Conservation (phyloP, 129 eudicot genomes). For the Centaurea solstitialis region DNA sequence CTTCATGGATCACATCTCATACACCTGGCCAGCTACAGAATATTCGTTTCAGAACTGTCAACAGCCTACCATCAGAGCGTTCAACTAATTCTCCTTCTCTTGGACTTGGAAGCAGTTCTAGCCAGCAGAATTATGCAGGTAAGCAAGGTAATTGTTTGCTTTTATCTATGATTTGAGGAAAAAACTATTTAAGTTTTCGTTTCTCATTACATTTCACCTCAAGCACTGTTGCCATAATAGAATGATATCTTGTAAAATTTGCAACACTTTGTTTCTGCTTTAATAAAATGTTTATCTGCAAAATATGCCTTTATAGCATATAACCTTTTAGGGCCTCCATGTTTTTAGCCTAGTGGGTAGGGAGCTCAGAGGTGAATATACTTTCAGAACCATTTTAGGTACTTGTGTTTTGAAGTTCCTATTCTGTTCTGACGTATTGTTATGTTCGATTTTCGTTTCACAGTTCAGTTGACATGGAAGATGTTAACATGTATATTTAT, state of each 20-base stretch:
- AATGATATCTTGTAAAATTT: no score
- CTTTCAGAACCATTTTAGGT: no score
- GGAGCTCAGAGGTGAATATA: no score
- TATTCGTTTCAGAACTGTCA: constrained; percentile 16
- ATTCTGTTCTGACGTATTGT: no score
- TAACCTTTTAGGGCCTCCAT: no score
- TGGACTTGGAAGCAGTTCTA: constrained; percentile 25
- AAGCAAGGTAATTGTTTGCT: constrained; percentile 22
- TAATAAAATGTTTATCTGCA: no score
- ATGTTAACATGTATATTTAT: neutral
- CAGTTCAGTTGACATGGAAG: neutral
- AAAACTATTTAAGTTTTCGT: no score
- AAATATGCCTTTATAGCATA: no score
- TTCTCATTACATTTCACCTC: neutral
- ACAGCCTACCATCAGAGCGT: constrained; percentile 19
- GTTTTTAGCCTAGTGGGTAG: no score
- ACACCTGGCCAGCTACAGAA: constrained; percentile 28
- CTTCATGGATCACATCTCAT: constrained; percentile 25
- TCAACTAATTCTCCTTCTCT: constrained; percentile 27
- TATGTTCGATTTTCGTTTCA: neutral
- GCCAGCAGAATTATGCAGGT: constrained; percentile 37
- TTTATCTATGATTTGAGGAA: neutral
- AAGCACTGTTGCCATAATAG: neutral
- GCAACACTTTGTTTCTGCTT: neutral
- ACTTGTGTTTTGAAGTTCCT: no score